phyloP scores from a whole-genome alignment of 495 filamentous ascomycete species.

The Gamarada debralockiae region DNA sequence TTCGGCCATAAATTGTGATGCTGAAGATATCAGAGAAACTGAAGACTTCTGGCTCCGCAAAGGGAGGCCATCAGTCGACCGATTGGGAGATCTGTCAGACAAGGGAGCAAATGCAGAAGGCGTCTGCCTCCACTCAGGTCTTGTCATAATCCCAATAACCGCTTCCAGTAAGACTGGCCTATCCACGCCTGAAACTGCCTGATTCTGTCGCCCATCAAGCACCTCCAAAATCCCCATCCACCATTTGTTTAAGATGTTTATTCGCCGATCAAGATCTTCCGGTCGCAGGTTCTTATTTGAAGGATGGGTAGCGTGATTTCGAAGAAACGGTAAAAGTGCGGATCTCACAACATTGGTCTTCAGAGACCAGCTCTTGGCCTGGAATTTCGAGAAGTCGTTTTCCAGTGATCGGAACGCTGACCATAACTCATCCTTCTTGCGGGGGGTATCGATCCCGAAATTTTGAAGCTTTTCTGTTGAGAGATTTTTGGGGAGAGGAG shows the following conservation, averaged over 20 bases:
- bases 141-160: conserved; percentile 79
- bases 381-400: conserved; percentile 79
- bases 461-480: conserved; percentile 54
- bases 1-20: conserved; percentile 78
- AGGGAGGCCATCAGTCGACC: conserved; percentile 23
- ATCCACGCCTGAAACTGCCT: conserved; percentile 71
- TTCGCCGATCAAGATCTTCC: conserved; percentile 84
- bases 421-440: conserved; percentile 83
- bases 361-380: conserved; percentile 68
- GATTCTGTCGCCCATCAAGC: conserved; percentile 61
- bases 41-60: conserved; percentile 38
- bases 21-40: conserved; percentile 52
- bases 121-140: conserved; percentile 84
- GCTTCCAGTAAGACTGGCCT: conserved; percentile 81
- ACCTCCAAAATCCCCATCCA: conserved; percentile 89
- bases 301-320: conserved; percentile 63
- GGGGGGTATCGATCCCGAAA: conserved; percentile 36
- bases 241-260: conserved; percentile 88
- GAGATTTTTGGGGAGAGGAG: conserved; percentile 50
- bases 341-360: conserved; percentile 79
- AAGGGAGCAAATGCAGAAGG: conserved; percentile 61
- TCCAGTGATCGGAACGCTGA: conserved; percentile 77
- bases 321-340: conserved; percentile 79
- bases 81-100: conserved; percentile 30
- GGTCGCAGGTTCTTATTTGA: conserved; percentile 61